Conservation (phyloP, 768 basidiomycete genomes). For the Collybia sp. region DNA sequence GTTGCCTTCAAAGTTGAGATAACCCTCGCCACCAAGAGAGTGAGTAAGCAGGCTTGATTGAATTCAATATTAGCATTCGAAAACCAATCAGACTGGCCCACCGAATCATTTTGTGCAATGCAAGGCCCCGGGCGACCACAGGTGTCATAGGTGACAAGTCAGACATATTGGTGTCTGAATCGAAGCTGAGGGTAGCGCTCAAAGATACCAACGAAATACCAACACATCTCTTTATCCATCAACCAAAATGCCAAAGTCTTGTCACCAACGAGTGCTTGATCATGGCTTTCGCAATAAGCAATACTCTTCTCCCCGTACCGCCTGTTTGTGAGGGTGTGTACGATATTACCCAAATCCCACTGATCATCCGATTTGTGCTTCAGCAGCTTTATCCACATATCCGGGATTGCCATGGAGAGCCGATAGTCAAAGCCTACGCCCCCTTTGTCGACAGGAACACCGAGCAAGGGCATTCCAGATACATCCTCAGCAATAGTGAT, state of each 20-base stretch:
- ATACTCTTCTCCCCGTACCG: constrained; percentile 88
- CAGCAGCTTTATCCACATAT: constrained; percentile 99
- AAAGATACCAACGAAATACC: constrained; percentile 19
- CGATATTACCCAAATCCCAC: constrained; percentile 87
- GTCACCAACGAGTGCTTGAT: constrained; percentile 97
- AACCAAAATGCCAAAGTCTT: constrained; percentile 99
- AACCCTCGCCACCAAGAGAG: constrained; percentile 93
- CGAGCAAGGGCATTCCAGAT: constrained; percentile 96
- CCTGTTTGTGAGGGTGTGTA: constrained; percentile 86
- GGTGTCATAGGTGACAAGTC: constrained; percentile 80
- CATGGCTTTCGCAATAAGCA: constrained; percentile 93
- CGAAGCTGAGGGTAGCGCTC: constrained; percentile 1
- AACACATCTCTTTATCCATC: constrained; percentile 99
- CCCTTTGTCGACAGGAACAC: constrained; percentile 71
- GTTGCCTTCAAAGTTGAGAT: constrained; percentile 96
- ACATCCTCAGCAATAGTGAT: constrained; percentile 99
- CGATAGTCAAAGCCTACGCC: constrained; percentile 98
- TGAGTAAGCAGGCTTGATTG: constrained; percentile 75
- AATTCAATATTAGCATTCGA: constrained; percentile 1
- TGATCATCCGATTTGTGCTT: constrained; percentile 86
- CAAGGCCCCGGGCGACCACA: constrained; percentile 81
- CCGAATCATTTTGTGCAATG: constrained; percentile 98
- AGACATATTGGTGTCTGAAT: constrained; percentile 89
- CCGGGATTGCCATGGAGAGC: constrained; percentile 96
- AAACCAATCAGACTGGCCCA: constrained; percentile 22